phyloP scores from a whole-genome alignment of 345 rosid genomes.

The Rhodomyrtus tomentosa region DNA sequence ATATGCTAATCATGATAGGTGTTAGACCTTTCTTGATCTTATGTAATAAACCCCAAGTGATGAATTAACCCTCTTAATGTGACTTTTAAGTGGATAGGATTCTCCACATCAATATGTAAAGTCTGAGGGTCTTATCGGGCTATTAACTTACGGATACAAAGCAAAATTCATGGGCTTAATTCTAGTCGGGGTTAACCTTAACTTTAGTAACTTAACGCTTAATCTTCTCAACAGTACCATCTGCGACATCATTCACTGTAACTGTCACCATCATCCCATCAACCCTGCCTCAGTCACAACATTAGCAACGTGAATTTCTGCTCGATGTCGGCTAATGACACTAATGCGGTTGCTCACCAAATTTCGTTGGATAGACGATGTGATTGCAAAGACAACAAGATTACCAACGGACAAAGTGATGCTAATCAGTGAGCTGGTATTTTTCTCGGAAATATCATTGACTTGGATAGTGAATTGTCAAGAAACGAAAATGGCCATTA shows the following conservation, averaged over 20 bases:
- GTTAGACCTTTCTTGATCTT: background rate
- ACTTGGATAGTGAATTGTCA: background rate
- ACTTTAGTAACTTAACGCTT: background rate
- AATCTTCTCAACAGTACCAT: background rate
- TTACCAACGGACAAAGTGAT: background rate
- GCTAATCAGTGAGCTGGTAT: background rate
- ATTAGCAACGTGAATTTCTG: background rate
- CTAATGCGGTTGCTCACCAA: background rate
- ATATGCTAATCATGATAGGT: background rate
- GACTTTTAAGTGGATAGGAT: background rate
- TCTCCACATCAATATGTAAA: background rate
- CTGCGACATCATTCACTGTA: background rate
- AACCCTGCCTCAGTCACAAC: background rate
- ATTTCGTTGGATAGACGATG: background rate
- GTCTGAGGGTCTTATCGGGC: background rate
- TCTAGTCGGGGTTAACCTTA: background rate
- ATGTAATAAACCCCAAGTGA: background rate
- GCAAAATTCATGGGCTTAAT: background rate
- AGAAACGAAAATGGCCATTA: background rate
- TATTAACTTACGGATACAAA: fast-evolving
- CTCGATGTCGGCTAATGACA: background rate
- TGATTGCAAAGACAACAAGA: background rate
- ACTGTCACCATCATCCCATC: background rate
- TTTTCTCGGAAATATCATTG: background rate
- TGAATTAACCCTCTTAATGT: background rate